Evolutionary conservation across 768 basidiomycete species (phyloP).

Genomic region (Agaricus blazei): DNA sequence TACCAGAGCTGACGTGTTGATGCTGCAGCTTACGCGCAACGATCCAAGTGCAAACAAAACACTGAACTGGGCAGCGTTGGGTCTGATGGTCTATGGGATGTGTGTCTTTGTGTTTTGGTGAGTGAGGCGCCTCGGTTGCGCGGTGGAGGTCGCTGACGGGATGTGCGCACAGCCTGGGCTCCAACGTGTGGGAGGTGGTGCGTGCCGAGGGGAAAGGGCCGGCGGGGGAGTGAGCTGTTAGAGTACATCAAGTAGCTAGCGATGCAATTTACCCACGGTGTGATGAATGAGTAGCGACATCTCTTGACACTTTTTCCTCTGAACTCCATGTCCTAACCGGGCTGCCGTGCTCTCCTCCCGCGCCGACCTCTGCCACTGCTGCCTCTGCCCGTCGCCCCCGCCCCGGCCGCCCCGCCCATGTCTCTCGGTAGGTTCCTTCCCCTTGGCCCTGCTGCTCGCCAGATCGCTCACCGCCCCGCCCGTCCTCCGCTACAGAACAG

Average conservation of each 20-base stretch:
- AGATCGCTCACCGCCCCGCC: conserved; percentile 9
- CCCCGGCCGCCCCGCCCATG: background rate
- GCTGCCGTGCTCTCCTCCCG: conserved; percentile 1
- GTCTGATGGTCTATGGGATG: conserved; percentile 67
- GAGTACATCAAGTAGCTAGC: conserved; percentile 2
- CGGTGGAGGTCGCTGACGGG: conserved; percentile 5
- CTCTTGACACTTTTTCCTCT: conserved; percentile 16
- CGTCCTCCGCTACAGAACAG: conserved; percentile 7
- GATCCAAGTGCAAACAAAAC: conserved; percentile 48
- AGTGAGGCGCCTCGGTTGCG: conserved; percentile 21
- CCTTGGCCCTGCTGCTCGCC: conserved; percentile 11
- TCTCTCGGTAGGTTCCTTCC: conserved; percentile 7
- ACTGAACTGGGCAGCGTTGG: conserved; percentile 56
- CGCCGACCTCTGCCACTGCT: background rate
- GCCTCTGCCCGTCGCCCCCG: background rate
- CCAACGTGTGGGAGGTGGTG: conserved; percentile 68
- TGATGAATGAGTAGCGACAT: conserved; percentile 10
- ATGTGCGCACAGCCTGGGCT: conserved; percentile 52
- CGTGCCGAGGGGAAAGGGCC: conserved; percentile 19
- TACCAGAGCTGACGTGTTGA: conserved; percentile 7
- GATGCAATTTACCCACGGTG: conserved; percentile 34
- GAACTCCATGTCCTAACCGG: conserved; percentile 23
- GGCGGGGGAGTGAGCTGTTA: conserved; percentile 7
- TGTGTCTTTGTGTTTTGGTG: conserved; percentile 87
- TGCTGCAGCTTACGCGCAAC: conserved; percentile 57